Evolutionary conservation across 106 monocot species (phyloP), one percentile per base, ranked within the genome.

Genomic region (Dendrobium huoshanense): DNA sequence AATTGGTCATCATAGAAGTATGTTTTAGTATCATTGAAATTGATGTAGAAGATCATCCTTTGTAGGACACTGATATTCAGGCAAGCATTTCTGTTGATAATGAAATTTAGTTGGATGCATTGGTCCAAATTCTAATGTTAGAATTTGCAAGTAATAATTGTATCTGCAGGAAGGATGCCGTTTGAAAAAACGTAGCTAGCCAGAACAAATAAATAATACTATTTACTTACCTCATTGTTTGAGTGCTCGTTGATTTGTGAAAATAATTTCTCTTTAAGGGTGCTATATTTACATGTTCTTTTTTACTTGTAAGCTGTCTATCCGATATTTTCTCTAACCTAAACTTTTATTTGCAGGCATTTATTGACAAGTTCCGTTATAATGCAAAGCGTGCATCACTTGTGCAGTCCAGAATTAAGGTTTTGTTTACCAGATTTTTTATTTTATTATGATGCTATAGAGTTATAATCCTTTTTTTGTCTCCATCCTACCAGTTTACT

Each of bases 321-420:
- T 55, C 43, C 47, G 2, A 22, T 81, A 42, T 41, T 81, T 81
- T 18, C 16, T 70, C 64, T 73, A 74, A 22, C 77, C 56, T 80
- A n/a, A 77, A 17, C 11, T 88, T 51, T 54, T 65, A 49, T 81
- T 0, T 85, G 81, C 88, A 95, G 98, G 88, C 87, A 58, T 99
- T 99, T 73, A 99, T 99, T 73, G 98, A 99, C 81, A 99, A 99
- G 74, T 99, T 99, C 82, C 89, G 98, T 33, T 99, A 91, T 81
- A 95, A 99, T 90, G 98, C 98, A 41, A 99, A 99, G 77, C 83
- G 98, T 42, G 98, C 95, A 83, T 95, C 98, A 73, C 98, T 99
- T 91, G 98, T 99, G 78, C 98, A 99, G 68, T 99, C 98, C 70
- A 92, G 98, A 95, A 99, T 99, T 80, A 99, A 99, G 98, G 98